phyloP scores from a whole-genome alignment of 2,329 filamentous ascomycete genomes.

The Pseudocercospora fuligena region DNA sequence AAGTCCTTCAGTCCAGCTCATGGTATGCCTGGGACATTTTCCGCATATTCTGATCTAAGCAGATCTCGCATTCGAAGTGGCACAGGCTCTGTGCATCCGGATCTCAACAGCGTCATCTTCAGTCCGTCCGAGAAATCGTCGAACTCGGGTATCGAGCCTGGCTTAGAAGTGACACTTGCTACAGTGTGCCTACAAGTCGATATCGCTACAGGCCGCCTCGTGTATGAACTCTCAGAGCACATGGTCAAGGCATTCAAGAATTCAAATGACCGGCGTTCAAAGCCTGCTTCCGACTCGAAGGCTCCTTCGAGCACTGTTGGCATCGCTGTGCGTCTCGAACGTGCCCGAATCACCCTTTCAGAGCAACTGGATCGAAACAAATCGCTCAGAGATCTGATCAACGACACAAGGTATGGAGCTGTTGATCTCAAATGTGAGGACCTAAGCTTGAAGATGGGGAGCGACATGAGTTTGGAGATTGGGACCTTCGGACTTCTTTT shows the following conservation, averaged over 20 bases:
- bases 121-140: neutral
- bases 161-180: slow-evolving; percentile 25
- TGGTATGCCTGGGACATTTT: slow-evolving; percentile 53
- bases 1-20: slow-evolving; percentile 14
- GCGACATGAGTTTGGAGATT: slow-evolving; percentile 15
- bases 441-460: neutral
- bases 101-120: slow-evolving; percentile 15
- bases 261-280: neutral
- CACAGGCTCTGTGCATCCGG: slow-evolving; percentile 12
- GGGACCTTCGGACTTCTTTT: slow-evolving; percentile 28
- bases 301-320: neutral
- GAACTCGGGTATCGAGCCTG: neutral
- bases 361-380: slow-evolving; percentile 5
- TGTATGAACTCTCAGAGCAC: slow-evolving; percentile 21
- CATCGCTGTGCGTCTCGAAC: slow-evolving; percentile 13
- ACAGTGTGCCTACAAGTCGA: slow-evolving; percentile 28
- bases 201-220: slow-evolving; percentile 27
- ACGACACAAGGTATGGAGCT: slow-evolving; percentile 1
- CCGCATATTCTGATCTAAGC: slow-evolving; percentile 51
- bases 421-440: slow-evolving; percentile 19
- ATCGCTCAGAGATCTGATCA: neutral
- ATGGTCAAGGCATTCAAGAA: neutral
- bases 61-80: slow-evolving; percentile 20
- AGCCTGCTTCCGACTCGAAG: neutral
- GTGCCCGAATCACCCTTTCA: slow-evolving; percentile 6